A percentile compares a stretch with the other conserved stretches of the same genome.
These are phyloP conservation scores for Plectosphaerella sp. DNA, from an alignment of 2,329 filamentous ascomycete species.

Conservation along the genomic window DNA sequence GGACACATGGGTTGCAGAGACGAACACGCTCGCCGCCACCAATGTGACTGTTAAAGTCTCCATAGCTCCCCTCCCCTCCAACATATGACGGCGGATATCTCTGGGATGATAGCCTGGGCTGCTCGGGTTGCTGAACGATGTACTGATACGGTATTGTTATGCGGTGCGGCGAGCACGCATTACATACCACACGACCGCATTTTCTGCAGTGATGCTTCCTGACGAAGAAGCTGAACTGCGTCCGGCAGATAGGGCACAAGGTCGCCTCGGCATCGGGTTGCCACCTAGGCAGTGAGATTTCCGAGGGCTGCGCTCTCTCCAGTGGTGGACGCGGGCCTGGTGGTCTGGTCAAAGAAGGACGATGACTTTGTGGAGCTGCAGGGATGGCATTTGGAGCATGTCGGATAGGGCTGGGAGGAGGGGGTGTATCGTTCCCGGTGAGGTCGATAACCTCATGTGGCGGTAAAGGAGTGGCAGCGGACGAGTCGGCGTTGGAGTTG, in stretches of 20 bases:
- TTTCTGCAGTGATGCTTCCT: slow-evolving; percentile 94
- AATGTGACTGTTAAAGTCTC: slow-evolving; percentile 35
- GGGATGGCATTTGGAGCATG: too few relatives aligned
- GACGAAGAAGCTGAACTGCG: slow-evolving; percentile 77
- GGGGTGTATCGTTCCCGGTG: slow-evolving; percentile 1
- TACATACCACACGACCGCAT: slow-evolving; percentile 90
- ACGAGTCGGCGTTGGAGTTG: too few relatives aligned
- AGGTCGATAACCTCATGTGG: slow-evolving; percentile 10
- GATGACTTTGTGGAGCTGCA: too few relatives aligned
- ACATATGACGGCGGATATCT: slow-evolving; percentile 33
- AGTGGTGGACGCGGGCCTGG: too few relatives aligned
- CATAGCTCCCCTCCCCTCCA: slow-evolving; percentile 34
- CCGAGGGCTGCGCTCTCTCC: too few relatives aligned
- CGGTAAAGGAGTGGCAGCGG: not conserved
- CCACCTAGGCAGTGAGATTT: slow-evolving; percentile 69
- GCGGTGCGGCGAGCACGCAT: slow-evolving; percentile 83
- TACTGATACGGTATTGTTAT: slow-evolving; percentile 93
- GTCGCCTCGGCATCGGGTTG: slow-evolving; percentile 82
- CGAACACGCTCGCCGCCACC: slow-evolving; percentile 54
- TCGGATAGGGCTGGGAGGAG: not conserved
- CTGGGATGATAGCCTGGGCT: slow-evolving; percentile 22
- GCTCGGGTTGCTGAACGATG: slow-evolving; percentile 73
- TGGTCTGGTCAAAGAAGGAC: too few relatives aligned
- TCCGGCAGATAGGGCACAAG: slow-evolving; percentile 78
- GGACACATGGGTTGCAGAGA: slow-evolving; percentile 59